phyloP scores from a whole-genome alignment of 805 yeast genomes.

The Nakazawaea ishiwadae region DNA sequence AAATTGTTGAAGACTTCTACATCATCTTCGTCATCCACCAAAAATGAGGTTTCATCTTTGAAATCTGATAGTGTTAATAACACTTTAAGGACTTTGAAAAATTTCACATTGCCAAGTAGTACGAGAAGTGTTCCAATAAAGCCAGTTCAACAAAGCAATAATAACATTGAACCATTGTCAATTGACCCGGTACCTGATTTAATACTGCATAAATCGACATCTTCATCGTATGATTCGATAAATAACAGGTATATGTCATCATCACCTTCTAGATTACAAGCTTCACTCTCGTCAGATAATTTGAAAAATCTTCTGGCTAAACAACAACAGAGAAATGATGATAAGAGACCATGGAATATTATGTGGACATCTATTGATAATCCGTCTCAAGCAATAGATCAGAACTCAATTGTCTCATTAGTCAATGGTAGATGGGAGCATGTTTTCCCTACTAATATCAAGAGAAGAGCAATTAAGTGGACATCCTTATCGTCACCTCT shows the following conservation, averaged over 20 bases:
- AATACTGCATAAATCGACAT: too few species aligned
- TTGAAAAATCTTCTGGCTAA: constrained; percentile 15
- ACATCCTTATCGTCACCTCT: constrained; percentile 91
- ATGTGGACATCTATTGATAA: constrained; percentile 67
- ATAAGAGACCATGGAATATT: constrained; percentile 16
- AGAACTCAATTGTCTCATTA: constrained; percentile 49
- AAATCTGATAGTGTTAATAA: not conserved
- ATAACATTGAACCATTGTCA: not conserved
- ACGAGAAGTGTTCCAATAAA: not conserved
- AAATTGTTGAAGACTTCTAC: not conserved
- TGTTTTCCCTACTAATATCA: constrained; percentile 73
- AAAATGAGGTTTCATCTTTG: not conserved
- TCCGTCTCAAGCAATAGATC: constrained; percentile 66
- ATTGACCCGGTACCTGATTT: too few species aligned
- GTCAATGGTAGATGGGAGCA: constrained; percentile 88
- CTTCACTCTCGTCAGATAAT: constrained; percentile 17
- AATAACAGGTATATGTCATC: constrained; percentile 6
- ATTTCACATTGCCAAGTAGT: not conserved
- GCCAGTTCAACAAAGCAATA: not conserved
- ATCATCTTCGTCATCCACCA: not conserved
- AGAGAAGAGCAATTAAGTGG: constrained; percentile 79
- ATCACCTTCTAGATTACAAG: constrained; percentile 5
- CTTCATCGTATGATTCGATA: constrained; percentile 7
- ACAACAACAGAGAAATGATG: not conserved
- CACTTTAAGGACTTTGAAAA: constrained; percentile 1